Conservation (phyloP, 257 asterid genomes). For the Solanum medicagineum region DNA sequence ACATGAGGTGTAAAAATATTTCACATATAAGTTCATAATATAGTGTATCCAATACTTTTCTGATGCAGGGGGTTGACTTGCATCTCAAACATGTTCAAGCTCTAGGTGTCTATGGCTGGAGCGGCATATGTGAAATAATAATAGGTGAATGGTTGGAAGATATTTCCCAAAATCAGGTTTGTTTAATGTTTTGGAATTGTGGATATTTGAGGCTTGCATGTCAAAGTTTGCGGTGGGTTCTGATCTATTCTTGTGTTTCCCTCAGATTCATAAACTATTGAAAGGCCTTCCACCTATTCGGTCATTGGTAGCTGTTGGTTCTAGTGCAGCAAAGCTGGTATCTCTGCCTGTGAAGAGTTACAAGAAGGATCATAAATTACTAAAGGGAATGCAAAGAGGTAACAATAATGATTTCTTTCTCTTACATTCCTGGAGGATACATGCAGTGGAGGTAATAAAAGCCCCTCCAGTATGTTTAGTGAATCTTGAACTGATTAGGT, state of each 20-base stretch:
- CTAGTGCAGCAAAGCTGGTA: constrained; percentile 95
- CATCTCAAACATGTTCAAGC: constrained; percentile 87
- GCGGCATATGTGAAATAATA: constrained; percentile 58
- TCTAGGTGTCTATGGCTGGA: constrained; percentile 87
- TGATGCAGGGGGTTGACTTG: constrained; percentile 76
- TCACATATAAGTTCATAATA: constrained; percentile 2
- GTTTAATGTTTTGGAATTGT: background rate
- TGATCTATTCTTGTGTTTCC: background rate
- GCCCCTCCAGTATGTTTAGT: background rate
- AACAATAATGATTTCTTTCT: background rate
- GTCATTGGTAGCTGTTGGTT: constrained; percentile 89
- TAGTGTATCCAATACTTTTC: constrained; percentile 6
- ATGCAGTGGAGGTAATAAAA: background rate
- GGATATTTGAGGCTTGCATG: constrained; percentile 4
- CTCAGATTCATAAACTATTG: constrained; percentile 73
- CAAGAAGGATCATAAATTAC: constrained; percentile 67
- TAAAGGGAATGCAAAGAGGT: constrained; percentile 99
- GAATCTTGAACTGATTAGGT: background rate
- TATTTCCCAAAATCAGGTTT: constrained; percentile 93
- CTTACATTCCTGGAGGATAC: background rate
- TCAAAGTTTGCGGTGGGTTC: constrained; percentile 2
- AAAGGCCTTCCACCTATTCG: constrained; percentile 95
- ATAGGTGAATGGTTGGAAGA: constrained; percentile 98
- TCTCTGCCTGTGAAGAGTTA: constrained; percentile 80
- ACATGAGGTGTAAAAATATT: background rate